Base-by-base conservation (phyloP, 208 protist genomes). In the Acanthamoeba triangularis region DNA sequence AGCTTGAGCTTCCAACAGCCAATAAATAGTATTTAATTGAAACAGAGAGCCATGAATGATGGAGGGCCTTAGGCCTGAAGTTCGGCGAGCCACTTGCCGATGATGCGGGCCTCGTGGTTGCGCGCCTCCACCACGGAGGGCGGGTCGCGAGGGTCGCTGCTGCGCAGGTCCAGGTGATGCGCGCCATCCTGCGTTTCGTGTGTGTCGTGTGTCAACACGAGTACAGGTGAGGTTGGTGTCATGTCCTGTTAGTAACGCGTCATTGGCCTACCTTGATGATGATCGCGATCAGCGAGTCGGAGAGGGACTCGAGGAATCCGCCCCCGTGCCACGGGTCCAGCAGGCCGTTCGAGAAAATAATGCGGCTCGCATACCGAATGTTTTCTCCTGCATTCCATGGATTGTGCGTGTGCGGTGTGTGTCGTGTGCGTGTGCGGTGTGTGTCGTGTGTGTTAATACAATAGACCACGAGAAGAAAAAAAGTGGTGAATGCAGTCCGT, bases 271-370 rank as follows among this genome's bases (percentile, higher is more conserved):
- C 85, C 61, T 94, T 94, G 65, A 95, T 80, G 87, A 95, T 52
- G 28, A 96, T 95, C 84, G 94, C 93, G 23, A 95, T 56, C 54
- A 97, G 35, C 25, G 91, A 96, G 63, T 96, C 67, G 28, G 59
- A 96, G 35, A 96, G 67, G 20, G 85, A 92, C 20, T 96, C 30
- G 33, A 88, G 67, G 72, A 96, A 65, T 84, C 97, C 97, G 35
- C 96, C 98, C 30, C 33, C 85, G 49, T 67, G 72, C 98, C 98
- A 99, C 30, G 98, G 98, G 95, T 99, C 98, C 30, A 98, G 76
- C 33, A 96, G 23, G 47, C 98, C 98, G 94, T 99, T 98, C 82
- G 96, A 96, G 94, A 99, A 99, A 3, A 99, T 96, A 61, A 99
- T 98, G 95, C 99, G 98, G n/a, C 88, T 95, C n/a, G 63, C 52